Percentiles rank a stretch among this genome's conserved stretches.
These are phyloP conservation scores for Taiozyma sp. DNA, from an alignment of 1,139 yeast species.

Conservation along the genomic window DNA sequence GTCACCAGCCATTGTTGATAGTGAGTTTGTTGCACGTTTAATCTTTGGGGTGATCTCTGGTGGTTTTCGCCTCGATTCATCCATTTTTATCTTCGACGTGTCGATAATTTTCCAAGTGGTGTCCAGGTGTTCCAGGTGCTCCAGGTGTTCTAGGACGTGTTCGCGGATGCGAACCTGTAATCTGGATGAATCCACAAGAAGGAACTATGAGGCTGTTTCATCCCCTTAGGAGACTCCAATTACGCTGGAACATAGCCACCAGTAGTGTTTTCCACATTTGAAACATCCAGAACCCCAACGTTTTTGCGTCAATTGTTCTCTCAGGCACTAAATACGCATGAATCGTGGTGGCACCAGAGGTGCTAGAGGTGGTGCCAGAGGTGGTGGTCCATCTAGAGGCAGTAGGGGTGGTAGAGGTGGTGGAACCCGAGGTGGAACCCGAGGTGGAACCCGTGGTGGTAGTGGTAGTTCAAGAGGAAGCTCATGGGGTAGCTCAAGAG, in stretches of 20 bases:
- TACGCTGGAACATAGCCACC: background rate
- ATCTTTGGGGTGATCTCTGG: background rate
- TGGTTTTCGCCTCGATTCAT: background rate
- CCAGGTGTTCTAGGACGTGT: background rate
- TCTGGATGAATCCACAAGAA: background rate
- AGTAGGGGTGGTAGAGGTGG: background rate
- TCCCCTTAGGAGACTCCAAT: background rate
- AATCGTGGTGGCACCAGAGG: background rate
- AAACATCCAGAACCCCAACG: background rate
- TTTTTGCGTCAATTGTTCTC: background rate
- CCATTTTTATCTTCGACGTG: background rate
- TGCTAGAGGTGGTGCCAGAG: background rate
- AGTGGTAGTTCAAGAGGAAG: constrained; percentile 1
- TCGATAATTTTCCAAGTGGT: background rate
- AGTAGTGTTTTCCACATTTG: background rate
- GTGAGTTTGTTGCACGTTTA: background rate
- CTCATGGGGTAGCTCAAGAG: background rate
- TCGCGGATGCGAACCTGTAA: background rate
- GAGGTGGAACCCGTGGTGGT: constrained; percentile 1
- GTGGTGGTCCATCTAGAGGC: background rate
- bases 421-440: background rate
- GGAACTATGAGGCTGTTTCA: background rate
- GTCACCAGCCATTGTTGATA: constrained; percentile 43
- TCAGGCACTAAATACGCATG: background rate
- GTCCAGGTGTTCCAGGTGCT: background rate